Evolutionary conservation across 495 filamentous ascomycete genomes (phyloP).

Genomic region (Xylaria venustula): DNA sequence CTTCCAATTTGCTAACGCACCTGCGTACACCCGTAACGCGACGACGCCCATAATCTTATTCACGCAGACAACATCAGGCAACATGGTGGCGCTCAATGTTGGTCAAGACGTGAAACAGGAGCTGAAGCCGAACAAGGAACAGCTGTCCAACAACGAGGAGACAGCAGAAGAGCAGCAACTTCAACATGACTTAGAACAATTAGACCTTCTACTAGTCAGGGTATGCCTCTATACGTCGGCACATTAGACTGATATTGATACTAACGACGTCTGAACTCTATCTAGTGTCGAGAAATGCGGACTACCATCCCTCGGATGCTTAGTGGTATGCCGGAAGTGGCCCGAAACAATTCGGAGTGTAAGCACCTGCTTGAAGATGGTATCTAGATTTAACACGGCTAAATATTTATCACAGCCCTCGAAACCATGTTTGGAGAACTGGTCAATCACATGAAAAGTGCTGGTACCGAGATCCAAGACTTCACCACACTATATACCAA

Average conservation of each 20-base stretch:
- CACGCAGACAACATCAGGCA: background rate
- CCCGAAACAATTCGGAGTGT: constrained; percentile 4
- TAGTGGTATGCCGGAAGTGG: constrained; percentile 3
- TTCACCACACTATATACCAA: constrained; percentile 39
- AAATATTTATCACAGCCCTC: constrained; percentile 30
- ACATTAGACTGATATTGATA: too few relatives aligned
- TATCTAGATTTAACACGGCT: constrained; percentile 29
- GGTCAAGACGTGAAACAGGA: constrained; percentile 6
- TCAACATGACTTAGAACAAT: constrained; percentile 30
- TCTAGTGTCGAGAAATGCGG: constrained; percentile 13
- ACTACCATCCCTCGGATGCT: constrained; percentile 14
- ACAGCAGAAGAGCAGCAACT: constrained; percentile 33
- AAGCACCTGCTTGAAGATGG: background rate
- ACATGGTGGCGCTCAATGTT: constrained; percentile 4
- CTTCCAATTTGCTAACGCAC: too few relatives aligned
- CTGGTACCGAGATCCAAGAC: constrained; percentile 40
- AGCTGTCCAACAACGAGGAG: background rate
- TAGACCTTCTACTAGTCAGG: constrained; percentile 41
- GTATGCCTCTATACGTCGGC: constrained; percentile 14
- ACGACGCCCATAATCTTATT: background rate
- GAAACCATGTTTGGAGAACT: constrained; percentile 23
- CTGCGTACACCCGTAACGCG: background rate
- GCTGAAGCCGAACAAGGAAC: background rate
- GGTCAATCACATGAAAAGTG: constrained; percentile 33
- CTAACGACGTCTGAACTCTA: background rate